Conservation (phyloP, 2,329 filamentous ascomycete genomes). For the Cladophialophora immunda region DNA sequence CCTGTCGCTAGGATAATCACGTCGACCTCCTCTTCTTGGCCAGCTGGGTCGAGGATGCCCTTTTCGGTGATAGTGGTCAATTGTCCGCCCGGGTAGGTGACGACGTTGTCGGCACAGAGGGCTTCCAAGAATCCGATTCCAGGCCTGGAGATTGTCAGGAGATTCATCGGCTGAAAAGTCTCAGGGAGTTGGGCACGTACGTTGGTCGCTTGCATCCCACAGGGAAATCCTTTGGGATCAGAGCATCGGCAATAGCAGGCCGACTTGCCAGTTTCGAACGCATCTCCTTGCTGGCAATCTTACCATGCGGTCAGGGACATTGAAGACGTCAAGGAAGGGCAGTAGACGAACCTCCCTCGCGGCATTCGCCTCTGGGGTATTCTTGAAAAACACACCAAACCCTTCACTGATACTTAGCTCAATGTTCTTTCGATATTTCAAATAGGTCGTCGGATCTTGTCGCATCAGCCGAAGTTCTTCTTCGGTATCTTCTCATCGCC, state of each 20-base stretch:
- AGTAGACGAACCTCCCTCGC: background rate
- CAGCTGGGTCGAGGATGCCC: conserved; percentile 44
- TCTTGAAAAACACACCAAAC: background rate
- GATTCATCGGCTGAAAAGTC: too few species aligned
- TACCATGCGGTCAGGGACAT: too few species aligned
- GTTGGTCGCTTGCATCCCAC: conserved; percentile 54
- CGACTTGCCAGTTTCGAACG: conserved; percentile 49
- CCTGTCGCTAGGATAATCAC: conserved; percentile 36
- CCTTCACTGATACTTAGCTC: background rate
- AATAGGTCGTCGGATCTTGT: background rate
- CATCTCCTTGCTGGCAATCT: conserved; percentile 37
- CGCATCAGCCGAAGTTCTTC: background rate
- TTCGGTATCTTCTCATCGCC: background rate
- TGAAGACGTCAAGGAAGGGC: too few species aligned
- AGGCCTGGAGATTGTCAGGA: conserved; percentile 21
- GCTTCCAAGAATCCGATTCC: conserved; percentile 38
- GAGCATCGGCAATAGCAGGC: too few species aligned
- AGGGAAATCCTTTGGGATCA: conserved; percentile 56
- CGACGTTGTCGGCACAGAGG: conserved; percentile 55
- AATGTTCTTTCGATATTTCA: conserved; percentile 1
- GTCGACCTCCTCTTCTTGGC: conserved; percentile 38
- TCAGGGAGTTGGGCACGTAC: conserved; percentile 33
- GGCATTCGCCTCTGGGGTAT: conserved; percentile 1
- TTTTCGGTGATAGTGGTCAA: conserved; percentile 48
- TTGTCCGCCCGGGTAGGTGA: conserved; percentile 50